phyloP scores from a whole-genome alignment of 2,329 filamentous ascomycete genomes.

The Cytospora paraplurivora region DNA sequence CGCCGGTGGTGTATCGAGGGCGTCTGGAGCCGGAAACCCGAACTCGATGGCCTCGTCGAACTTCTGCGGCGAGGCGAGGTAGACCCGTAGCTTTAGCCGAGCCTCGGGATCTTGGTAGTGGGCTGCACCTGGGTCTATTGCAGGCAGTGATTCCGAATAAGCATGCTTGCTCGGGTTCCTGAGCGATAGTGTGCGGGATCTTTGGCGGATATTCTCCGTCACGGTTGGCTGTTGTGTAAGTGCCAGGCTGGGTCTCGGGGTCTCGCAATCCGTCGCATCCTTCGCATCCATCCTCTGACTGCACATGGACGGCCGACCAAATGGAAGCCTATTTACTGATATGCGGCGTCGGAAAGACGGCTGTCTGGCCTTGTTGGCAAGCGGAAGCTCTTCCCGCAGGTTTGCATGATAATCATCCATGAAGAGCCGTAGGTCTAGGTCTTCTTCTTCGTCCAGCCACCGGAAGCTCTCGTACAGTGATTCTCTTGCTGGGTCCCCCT shows the following conservation, averaged over 20 bases:
- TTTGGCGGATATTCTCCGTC: constrained; percentile 48
- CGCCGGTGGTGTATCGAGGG: constrained; percentile 38
- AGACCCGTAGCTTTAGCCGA: constrained; percentile 80
- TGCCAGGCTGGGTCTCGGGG: constrained; percentile 34
- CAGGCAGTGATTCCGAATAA: constrained; percentile 48
- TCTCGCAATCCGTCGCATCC: constrained; percentile 40
- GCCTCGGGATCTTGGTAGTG: constrained; percentile 92
- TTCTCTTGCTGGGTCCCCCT: constrained; percentile 44
- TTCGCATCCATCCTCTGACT: constrained; percentile 46
- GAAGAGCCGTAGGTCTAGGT: constrained; percentile 66
- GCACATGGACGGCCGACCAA: constrained; percentile 57
- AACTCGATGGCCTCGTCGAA: constrained; percentile 96
- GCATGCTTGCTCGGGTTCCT: constrained; percentile 51
- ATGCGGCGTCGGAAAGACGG: constrained; percentile 71
- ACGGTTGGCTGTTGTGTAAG: constrained; percentile 26
- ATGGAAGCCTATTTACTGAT: constrained; percentile 69
- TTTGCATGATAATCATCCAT: constrained; percentile 72
- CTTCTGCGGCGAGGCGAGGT: constrained; percentile 86
- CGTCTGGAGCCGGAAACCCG: constrained; percentile 74
- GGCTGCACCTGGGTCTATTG: constrained; percentile 70
- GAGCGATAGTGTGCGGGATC: constrained; percentile 57
- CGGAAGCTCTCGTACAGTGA: constrained; percentile 68
- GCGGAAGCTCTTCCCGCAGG: constrained; percentile 53
- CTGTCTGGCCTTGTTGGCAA: constrained; percentile 48
- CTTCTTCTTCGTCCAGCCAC: constrained; percentile 73